These are phyloP conservation scores for Sorghum bicolor DNA, from an alignment of 176 grass and related monocot genomes.

Conservation along the genomic window DNA sequence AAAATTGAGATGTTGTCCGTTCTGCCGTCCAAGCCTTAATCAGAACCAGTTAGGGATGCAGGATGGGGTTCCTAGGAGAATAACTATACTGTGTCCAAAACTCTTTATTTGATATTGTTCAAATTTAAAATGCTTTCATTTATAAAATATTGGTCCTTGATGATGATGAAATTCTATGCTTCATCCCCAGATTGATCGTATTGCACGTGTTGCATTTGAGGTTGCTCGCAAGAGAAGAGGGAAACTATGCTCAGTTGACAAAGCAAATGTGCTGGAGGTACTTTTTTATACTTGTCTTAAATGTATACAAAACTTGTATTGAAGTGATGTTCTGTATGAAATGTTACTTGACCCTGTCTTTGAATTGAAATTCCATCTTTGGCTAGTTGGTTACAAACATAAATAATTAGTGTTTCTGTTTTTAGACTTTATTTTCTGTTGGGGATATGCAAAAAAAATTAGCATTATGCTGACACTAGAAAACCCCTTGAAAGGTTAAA, in stretches of 20 bases:
- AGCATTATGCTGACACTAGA: not conserved
- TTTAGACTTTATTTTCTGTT: not conserved
- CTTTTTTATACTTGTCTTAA: not conserved
- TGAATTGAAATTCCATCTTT: not conserved
- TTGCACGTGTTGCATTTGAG: conserved; percentile 77
- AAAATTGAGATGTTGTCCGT: not conserved
- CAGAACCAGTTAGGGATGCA: not conserved
- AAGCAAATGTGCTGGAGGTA: conserved; percentile 96
- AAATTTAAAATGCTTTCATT: not conserved
- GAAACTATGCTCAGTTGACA: conserved; percentile 85
- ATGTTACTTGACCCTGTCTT: not conserved
- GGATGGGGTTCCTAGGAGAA: not conserved
- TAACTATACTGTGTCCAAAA: not conserved
- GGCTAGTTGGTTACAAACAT: not conserved
- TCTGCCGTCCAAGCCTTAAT: not conserved
- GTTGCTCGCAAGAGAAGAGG: conserved; percentile 80
- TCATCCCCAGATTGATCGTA: conserved; percentile 68
- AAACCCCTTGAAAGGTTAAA: not conserved
- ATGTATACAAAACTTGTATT: not conserved
- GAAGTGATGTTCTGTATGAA: not conserved
- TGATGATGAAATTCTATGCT: not conserved
- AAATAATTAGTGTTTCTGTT: not conserved
- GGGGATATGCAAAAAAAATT: not conserved
- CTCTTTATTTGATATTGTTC: conserved; percentile 8
- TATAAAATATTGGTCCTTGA: conserved; percentile 10